Evolutionary conservation across 345 rosid species (phyloP).

Genomic region (Erucastrum elatum): DNA sequence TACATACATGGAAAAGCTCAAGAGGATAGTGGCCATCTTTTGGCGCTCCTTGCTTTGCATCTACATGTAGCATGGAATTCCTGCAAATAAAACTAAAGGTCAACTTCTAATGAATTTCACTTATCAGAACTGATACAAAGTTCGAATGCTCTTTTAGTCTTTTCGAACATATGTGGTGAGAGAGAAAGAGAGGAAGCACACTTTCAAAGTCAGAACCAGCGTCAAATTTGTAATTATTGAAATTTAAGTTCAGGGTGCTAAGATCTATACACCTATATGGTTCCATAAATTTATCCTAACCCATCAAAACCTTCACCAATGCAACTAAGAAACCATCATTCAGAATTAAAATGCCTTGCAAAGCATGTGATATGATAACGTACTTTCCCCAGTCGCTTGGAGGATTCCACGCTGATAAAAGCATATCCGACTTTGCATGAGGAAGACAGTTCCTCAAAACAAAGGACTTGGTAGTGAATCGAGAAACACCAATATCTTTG

Average conservation of each 20-base stretch:
- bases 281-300: neutral
- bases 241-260: neutral
- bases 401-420: conserved; percentile 96
- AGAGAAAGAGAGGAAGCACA: neutral
- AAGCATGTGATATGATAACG: conserved; percentile 18
- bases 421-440: conserved; percentile 84
- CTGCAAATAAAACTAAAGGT: conserved; percentile 46
- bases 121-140: conserved; percentile 2
- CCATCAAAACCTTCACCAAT: conserved; percentile 11
- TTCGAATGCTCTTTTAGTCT: neutral
- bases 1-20: conserved; percentile 83
- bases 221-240: neutral
- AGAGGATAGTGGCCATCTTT: conserved; percentile 84
- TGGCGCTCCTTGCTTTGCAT: conserved; percentile 94
- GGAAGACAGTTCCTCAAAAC: conserved; percentile 85
- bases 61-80: conserved; percentile 88
- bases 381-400: conserved; percentile 99
- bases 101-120: neutral
- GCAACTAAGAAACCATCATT: conserved; percentile 16
- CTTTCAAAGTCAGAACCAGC: conserved; percentile 9
- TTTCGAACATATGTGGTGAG: conserved; percentile 1
- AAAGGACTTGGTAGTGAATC: conserved; percentile 77
- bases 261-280: neutral
- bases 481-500: conserved; percentile 92
- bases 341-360: neutral